Evolutionary conservation across 2,329 filamentous ascomycete genomes (phyloP).

Genomic region (Epicoccum sorghinum): DNA sequence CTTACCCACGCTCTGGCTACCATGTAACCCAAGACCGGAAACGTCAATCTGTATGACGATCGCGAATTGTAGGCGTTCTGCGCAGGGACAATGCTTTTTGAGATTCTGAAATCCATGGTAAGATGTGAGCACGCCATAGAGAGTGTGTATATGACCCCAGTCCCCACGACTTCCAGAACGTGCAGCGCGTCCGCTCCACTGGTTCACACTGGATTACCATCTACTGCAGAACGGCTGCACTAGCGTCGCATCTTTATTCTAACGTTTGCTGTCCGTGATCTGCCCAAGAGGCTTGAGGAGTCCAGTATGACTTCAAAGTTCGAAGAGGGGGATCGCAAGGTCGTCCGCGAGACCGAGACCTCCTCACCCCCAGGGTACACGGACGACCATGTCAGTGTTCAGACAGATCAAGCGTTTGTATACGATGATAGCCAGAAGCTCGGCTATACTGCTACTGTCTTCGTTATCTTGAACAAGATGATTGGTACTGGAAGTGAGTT

Average conservation of each 20-base stretch:
- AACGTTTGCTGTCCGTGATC: not conserved
- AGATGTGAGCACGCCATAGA: constrained; percentile 21
- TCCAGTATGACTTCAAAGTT: constrained; percentile 28
- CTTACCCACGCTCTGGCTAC: constrained; percentile 10
- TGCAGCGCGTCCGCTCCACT: constrained; percentile 19
- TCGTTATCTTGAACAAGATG: constrained; percentile 45
- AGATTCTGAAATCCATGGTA: not conserved
- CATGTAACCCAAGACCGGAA: constrained; percentile 35
- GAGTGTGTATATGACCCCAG: constrained; percentile 24
- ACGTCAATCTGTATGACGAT: constrained; percentile 34
- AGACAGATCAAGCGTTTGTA: constrained; percentile 41
- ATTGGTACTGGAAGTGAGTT: constrained; percentile 37
- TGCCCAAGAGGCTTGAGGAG: not conserved
- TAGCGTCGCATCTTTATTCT: not conserved
- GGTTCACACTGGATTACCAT: not conserved
- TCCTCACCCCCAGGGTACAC: constrained; percentile 21
- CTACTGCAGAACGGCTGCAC: not conserved
- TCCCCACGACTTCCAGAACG: constrained; percentile 3
- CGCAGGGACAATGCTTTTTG: not conserved
- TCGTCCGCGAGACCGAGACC: constrained; percentile 17
- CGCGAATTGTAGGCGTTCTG: constrained; percentile 28
- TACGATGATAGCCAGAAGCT: constrained; percentile 43
- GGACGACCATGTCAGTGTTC: constrained; percentile 32
- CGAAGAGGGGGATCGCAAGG: constrained; percentile 28
- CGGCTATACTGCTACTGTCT: constrained; percentile 42